A percentile compares a stretch with the other conserved stretches of the same genome.
Conservation (phyloP, 192 early-diverging fungal genomes). For the Mortierella hygrophila region DNA sequence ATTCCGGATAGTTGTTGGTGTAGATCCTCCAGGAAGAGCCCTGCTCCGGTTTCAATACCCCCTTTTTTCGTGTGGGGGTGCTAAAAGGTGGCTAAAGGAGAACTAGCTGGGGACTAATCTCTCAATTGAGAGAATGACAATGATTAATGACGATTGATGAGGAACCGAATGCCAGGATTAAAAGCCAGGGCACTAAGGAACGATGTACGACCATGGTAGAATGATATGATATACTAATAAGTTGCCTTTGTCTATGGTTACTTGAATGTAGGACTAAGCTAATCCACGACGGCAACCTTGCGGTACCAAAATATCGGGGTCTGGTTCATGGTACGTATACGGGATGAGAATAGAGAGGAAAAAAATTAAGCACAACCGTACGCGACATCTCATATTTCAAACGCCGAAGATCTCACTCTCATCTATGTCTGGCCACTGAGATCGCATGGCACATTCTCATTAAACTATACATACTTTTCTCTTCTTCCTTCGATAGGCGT, state of each 20-base stretch:
- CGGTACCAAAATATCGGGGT: conserved; percentile 80
- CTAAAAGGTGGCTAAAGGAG: not conserved
- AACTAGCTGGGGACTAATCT: not conserved
- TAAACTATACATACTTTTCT: not conserved
- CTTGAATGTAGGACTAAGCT: conserved; percentile 80
- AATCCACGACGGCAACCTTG: conserved; percentile 88
- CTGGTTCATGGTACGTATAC: conserved; percentile 75
- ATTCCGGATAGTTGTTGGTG: not conserved
- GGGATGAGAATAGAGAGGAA: not conserved
- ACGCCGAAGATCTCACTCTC: not conserved
- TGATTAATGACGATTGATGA: not conserved
- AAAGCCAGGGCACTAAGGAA: conserved; percentile 5
- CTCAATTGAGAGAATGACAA: not conserved
- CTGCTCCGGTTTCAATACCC: not conserved
- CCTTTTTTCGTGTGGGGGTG: not conserved
- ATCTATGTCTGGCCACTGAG: not conserved
- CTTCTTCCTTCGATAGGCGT: conserved; percentile 40
- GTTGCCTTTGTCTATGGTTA: not conserved
- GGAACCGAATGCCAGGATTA: not conserved
- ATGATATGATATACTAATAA: not conserved
- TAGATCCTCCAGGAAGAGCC: not conserved
- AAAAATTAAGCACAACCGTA: not conserved
- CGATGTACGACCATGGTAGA: not conserved
- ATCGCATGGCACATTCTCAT: not conserved
- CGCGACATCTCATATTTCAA: not conserved